Base-by-base conservation (phyloP, 2,329 filamentous ascomycete species). In the Hypoxylon rubiginosum region DNA sequence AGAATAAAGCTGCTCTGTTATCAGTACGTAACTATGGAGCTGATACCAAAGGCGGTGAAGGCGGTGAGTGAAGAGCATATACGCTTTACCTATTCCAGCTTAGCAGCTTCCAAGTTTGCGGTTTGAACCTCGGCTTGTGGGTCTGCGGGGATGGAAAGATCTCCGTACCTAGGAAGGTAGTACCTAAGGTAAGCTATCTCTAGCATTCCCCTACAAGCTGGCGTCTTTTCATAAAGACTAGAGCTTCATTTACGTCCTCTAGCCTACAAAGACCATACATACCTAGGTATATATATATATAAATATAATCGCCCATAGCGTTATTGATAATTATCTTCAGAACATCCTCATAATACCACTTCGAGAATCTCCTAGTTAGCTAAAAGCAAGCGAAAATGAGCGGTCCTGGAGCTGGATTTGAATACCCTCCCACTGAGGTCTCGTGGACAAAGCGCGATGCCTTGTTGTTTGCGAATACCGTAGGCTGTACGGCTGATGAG, bases 361-460 rank as follows among this genome's bases (percentile, higher is more conserved):
- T 17, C 17, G 5, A 24, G 17, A 21, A 43, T n/a, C 4, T 46
- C 43, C 11, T 5, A 21, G 8, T 46, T 11, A 30, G 8, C 11
- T 30, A 11, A 48, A 28, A 48, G 7, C 19, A 59, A 63, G n/a
- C 56, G 3, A 74, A 69, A 51, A 83, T 83, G 81, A 79, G 82
- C 73, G 81, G 80, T 52, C 85, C 85, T 63, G 88, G 88, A 71
- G 87, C 84, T 77, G 93, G 93, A 74, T 94, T 94, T 81, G 88
- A 96, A 80, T 97, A 92, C 79, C 92, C 93, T 62, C 80, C 87
- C 51, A 83, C 88, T 75, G 87, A 91, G 76, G 93, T 97, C 10
- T 87, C 90, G 73, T 97, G 94, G 94, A 81, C 92, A 74, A 94
- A 94, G 86, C 89, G 94, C 71, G 94, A 97, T 84, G 88, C 90